A percentile compares a stretch with the other conserved stretches of the same genome.
Evolutionary conservation across 306 rosid species (phyloP).

Genomic region (Cicer judaicum): DNA sequence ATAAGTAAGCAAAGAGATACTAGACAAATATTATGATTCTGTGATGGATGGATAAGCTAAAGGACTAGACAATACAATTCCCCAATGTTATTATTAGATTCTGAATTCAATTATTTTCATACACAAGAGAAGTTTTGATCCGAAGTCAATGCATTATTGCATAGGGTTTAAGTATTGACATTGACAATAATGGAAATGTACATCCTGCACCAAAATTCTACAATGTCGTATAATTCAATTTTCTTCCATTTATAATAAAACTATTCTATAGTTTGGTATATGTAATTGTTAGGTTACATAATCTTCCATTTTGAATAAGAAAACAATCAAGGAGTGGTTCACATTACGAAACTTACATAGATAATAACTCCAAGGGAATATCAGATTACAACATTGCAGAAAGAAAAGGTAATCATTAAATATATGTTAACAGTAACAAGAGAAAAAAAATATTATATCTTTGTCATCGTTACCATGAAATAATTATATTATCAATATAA

Average conservation of each 20-base stretch:
- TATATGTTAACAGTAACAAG: slow-evolving; percentile 29
- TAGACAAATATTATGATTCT: slow-evolving; percentile 37
- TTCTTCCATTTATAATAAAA: slow-evolving; percentile 34
- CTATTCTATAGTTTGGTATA: slow-evolving; percentile 36
- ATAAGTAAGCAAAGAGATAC: slow-evolving; percentile 30
- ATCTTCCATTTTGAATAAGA: slow-evolving; percentile 40
- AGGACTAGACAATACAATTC: slow-evolving; percentile 44
- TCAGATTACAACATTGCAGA: slow-evolving; percentile 43
- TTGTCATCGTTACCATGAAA: slow-evolving; percentile 36
- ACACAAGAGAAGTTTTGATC: slow-evolving; percentile 18
- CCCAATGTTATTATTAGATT: slow-evolving; percentile 28
- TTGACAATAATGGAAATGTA: background rate
- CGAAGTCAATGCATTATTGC: slow-evolving; percentile 46
- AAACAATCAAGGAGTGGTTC: slow-evolving; percentile 45
- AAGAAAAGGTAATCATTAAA: slow-evolving; percentile 40
- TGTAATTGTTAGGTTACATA: slow-evolving; percentile 16
- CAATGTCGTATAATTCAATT: slow-evolving; percentile 32
- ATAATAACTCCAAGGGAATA: slow-evolving; percentile 52
- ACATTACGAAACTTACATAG: slow-evolving; percentile 44
- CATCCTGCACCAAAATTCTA: slow-evolving; percentile 40
- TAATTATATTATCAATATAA: slow-evolving; percentile 37
- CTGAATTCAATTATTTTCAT: slow-evolving; percentile 40
- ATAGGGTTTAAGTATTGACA: slow-evolving; percentile 10
- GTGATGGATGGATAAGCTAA: slow-evolving; percentile 16
- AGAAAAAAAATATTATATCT: slow-evolving; percentile 26